phyloP scores from a whole-genome alignment of 228 moss, liverwort and hornwort genomes.

The Sphagnum fallax region DNA sequence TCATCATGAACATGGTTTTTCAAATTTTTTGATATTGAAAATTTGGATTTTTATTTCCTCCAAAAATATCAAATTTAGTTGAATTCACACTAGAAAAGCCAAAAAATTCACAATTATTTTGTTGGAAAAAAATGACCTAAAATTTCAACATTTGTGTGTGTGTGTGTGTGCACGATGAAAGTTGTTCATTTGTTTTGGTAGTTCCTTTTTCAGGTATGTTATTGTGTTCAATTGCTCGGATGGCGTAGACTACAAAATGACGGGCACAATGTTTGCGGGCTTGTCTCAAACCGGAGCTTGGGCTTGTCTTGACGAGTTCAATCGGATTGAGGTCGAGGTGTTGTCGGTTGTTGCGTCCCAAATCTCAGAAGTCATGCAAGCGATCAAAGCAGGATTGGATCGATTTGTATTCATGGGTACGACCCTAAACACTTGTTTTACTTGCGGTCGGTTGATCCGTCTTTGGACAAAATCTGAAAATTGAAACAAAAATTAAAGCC shows the following conservation, averaged over 20 bases:
- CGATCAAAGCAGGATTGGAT: conserved; percentile 52
- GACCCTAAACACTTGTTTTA: no score
- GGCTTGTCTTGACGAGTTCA: conserved; percentile 80
- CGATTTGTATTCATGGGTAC: conserved; percentile 45
- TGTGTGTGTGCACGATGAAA: no score
- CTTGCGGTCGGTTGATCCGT: no score
- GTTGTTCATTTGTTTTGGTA: background rate
- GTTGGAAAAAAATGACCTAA: no score
- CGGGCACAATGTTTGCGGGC: conserved; percentile 69
- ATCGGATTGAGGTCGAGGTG: conserved; percentile 80
- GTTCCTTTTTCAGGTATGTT: conserved; percentile 45
- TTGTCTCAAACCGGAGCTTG: conserved; percentile 81
- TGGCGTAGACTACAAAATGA: conserved; percentile 83
- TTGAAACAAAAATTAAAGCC: no score
- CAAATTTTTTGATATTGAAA: no score
- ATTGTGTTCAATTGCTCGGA: conserved; percentile 88
- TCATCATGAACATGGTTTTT: no score
- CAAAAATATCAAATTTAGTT: no score
- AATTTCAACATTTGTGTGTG: no score
- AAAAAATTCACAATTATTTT: background rate
- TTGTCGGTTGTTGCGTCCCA: conserved; percentile 76
- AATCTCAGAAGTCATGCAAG: conserved; percentile 61
- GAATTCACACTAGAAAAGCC: background rate
- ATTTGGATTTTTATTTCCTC: no score
- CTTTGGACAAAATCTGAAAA: no score